phyloP scores from a whole-genome alignment of 169 alveolate species.

The Amoebophrya sp. region DNA sequence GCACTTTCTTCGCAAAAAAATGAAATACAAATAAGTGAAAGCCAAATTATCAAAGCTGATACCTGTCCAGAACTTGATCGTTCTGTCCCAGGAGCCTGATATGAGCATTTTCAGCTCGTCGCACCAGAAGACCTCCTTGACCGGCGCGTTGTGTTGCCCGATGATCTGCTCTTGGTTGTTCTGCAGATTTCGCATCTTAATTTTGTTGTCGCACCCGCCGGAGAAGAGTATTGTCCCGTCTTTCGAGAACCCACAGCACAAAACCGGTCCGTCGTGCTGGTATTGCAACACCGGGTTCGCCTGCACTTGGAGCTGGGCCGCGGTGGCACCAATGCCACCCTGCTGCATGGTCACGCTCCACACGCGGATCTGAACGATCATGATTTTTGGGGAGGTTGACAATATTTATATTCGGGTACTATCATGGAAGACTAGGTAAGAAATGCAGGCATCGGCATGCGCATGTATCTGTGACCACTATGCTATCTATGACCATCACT shows the following conservation, averaged over 20 bases:
- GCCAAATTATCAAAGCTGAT: no score
- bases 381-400: no score
- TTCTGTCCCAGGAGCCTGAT: slow-evolving; percentile 59
- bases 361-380: no score
- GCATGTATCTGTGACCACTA: no score
- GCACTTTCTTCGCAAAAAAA: no score
- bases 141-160: slow-evolving; percentile 47
- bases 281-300: neutral
- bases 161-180: neutral
- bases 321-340: neutral
- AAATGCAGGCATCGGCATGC: no score
- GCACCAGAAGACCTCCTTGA: slow-evolving; percentile 52
- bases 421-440: no score
- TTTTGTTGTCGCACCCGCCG: slow-evolving; percentile 61
- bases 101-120: slow-evolving; percentile 60
- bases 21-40: no score
- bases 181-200: slow-evolving; percentile 41
- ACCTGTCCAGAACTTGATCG: slow-evolving; percentile 49
- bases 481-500: no score
- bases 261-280: slow-evolving; percentile 57
- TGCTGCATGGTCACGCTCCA: no score
- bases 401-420: no score
- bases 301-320: neutral
- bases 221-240: slow-evolving; percentile 55
- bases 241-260: slow-evolving; percentile 53